Conservation (phyloP, 352 stramenopile genomes). For the Plasmopara viticola region DNA sequence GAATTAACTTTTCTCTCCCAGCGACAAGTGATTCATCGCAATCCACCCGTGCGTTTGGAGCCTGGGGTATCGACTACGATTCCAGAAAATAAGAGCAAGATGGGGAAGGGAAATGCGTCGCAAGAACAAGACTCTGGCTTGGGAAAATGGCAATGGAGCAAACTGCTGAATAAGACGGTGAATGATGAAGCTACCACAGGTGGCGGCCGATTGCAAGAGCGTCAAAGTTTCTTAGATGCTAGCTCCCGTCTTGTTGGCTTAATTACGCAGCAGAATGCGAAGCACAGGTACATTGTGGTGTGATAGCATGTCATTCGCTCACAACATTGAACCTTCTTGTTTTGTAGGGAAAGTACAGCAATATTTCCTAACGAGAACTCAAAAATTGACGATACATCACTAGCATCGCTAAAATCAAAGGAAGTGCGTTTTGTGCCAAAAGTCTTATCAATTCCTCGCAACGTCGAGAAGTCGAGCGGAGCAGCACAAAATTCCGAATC, state of each 20-base stretch:
- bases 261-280: slow-evolving; percentile 27
- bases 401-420: slow-evolving; percentile 6
- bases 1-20: slow-evolving; percentile 76
- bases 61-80: slow-evolving; percentile 8
- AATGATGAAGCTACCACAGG: slow-evolving; percentile 10
- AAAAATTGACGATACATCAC: slow-evolving; percentile 3
- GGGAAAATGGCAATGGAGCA: slow-evolving; percentile 61
- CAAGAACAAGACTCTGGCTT: slow-evolving; percentile 34
- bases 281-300: slow-evolving; percentile 15
- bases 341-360: slow-evolving; percentile 3
- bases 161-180: slow-evolving; percentile 40
- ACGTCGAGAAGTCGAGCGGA: slow-evolving; percentile 13
- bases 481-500: slow-evolving; percentile 8
- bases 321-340: background rate
- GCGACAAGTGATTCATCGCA: slow-evolving; percentile 67
- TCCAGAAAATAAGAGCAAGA: slow-evolving; percentile 27
- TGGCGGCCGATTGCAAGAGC: slow-evolving; percentile 18
- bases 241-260: slow-evolving; percentile 23
- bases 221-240: slow-evolving; percentile 19
- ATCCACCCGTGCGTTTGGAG: slow-evolving; percentile 45
- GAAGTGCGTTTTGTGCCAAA: slow-evolving; percentile 27
- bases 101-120: slow-evolving; percentile 24
- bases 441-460: slow-evolving; percentile 10
- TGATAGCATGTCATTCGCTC: background rate
- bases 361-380: background rate